phyloP scores from a whole-genome alignment of 129 eudicot genomes.

The Chrysanthemum seticuspe region DNA sequence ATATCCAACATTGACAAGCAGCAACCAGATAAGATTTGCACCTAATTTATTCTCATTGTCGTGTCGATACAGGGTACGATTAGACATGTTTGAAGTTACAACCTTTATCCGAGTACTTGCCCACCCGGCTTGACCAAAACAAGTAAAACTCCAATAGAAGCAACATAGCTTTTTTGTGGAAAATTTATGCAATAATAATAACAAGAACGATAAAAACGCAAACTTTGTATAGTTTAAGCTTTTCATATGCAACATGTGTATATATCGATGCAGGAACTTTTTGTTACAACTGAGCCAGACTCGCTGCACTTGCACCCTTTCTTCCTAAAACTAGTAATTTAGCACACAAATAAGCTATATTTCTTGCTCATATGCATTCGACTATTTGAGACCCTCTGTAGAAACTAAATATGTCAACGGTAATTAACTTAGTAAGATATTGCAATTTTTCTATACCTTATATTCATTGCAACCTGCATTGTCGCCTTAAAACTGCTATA shows the following conservation, averaged over 20 bases:
- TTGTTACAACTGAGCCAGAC: constrained; percentile 4
- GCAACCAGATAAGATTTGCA: not conserved
- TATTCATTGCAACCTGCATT: constrained; percentile 21
- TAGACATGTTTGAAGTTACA: not conserved
- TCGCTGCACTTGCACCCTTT: constrained; percentile 25
- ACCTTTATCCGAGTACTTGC: not conserved
- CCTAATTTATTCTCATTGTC: not conserved
- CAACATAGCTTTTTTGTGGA: not conserved
- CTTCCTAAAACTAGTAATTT: constrained; percentile 19
- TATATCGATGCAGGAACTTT: not conserved
- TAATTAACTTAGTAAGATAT: constrained; percentile 18
- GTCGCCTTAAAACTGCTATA: constrained; percentile 16
- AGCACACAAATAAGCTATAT: constrained; percentile 15
- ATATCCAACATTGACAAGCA: not conserved
- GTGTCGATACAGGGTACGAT: not conserved
- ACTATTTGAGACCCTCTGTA: not conserved
- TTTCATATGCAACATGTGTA: constrained; percentile 15
- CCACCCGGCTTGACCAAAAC: constrained; percentile 8
- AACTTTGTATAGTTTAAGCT: constrained; percentile 19
- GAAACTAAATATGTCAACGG: not conserved
- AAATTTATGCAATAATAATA: not conserved
- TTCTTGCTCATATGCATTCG: constrained; percentile 11
- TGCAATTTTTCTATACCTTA: constrained; percentile 25
- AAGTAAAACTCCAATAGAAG: not conserved
- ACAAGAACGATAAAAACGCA: not conserved